Conservation (phyloP, 2,329 filamentous ascomycete genomes). For the Aspergillus ibericus region DNA sequence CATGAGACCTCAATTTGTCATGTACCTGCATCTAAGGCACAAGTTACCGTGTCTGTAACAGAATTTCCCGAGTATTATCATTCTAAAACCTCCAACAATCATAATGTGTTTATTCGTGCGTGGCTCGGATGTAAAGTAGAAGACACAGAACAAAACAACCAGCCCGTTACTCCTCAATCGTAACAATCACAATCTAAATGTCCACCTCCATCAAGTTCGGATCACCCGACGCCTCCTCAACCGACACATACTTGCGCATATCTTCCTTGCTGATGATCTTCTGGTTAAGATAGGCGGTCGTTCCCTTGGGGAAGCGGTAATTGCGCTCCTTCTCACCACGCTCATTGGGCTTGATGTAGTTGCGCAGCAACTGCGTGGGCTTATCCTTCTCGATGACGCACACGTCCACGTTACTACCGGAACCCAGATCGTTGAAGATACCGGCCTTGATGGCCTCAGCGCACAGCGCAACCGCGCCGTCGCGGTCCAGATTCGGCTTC, state of each 20-base stretch:
- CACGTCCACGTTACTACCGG: slow-evolving; percentile 95
- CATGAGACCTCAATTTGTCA: too few relatives aligned
- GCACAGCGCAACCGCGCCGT: slow-evolving; percentile 79
- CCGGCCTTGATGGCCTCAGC: slow-evolving; percentile 88
- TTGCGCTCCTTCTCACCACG: slow-evolving; percentile 87
- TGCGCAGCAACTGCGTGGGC: slow-evolving; percentile 81
- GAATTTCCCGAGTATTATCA: neutral
- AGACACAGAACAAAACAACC: slow-evolving; percentile 7
- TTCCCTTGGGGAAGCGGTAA: slow-evolving; percentile 86
- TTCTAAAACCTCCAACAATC: neutral
- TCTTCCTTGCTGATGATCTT: slow-evolving; percentile 94
- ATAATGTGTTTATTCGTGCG: slow-evolving; percentile 11
- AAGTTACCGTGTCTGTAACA: neutral
- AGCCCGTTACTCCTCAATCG: neutral
- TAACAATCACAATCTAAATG: slow-evolving; percentile 1
- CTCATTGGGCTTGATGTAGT: slow-evolving; percentile 91
- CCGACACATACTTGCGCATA: slow-evolving; percentile 88
- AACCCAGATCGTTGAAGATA: slow-evolving; percentile 98
- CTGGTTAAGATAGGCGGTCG: slow-evolving; percentile 94
- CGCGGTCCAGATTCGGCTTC: slow-evolving; percentile 73
- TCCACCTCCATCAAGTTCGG: slow-evolving; percentile 68
- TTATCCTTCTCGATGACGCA: slow-evolving; percentile 94
- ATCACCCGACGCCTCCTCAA: slow-evolving; percentile 77
- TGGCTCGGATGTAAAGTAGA: slow-evolving; percentile 4
- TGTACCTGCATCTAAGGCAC: too few relatives aligned